phyloP scores from a whole-genome alignment of 495 filamentous ascomycete species.

The Cercophora samala region DNA sequence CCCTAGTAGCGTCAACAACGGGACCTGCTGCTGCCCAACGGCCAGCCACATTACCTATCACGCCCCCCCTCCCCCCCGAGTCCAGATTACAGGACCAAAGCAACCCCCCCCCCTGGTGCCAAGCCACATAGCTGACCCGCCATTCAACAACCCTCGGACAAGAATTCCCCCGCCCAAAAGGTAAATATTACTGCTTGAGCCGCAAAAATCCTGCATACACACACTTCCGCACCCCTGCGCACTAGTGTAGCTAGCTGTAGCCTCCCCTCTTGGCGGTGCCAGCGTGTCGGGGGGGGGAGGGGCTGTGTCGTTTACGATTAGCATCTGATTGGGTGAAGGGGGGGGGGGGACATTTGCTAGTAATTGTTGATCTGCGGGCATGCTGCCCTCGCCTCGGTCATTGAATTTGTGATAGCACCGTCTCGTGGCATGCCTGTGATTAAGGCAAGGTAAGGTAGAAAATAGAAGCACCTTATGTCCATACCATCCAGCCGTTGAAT shows the following conservation, averaged over 20 bases:
- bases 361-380: not conserved
- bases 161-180: not conserved
- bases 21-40: not conserved
- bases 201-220: conserved; percentile 1
- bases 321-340: not conserved
- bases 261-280: conserved; percentile 1
- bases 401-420: not conserved
- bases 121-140: not conserved
- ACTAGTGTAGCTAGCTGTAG: not conserved
- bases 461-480: too few species aligned
- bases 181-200: not conserved
- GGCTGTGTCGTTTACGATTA: not conserved
- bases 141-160: not conserved
- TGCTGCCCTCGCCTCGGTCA: not conserved
- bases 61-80: too few species aligned
- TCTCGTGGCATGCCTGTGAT: not conserved
- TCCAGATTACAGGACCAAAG: not conserved
- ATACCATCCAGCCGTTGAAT: too few species aligned
- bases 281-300: conserved; percentile 1
- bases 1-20: not conserved
- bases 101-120: not conserved
- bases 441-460: too few species aligned
- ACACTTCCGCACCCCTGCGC: too few species aligned
- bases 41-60: not conserved
- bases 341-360: not conserved